phyloP scores from a whole-genome alignment of 225 moss, liverwort and hornwort species.

The Thuidium tamariscinum region DNA sequence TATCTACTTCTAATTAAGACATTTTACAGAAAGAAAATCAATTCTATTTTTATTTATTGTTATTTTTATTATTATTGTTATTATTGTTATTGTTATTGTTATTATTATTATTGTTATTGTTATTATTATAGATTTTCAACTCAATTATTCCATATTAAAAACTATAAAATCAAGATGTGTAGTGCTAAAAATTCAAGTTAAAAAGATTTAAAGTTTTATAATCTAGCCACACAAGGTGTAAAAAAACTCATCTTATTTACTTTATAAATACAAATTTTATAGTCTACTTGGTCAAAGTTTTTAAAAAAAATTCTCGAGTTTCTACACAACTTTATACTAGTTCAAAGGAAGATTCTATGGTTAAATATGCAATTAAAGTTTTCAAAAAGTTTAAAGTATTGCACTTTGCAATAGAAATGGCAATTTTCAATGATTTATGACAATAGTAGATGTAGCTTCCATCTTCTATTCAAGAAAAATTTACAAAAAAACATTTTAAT shows the following conservation, averaged over 20 bases:
- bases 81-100: no score
- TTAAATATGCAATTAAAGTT: not conserved
- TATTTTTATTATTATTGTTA: no score
- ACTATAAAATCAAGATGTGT: not conserved
- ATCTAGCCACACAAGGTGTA: not conserved
- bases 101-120: no score
- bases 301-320: not conserved
- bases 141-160: not conserved
- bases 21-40: not conserved
- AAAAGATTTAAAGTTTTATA: not conserved
- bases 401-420: not conserved
- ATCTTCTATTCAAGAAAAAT: no score
- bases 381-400: not conserved
- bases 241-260: not conserved
- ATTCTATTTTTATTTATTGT: not conserved
- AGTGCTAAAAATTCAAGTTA: not conserved
- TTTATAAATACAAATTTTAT: not conserved
- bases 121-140: not conserved
- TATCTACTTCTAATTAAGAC: not conserved
- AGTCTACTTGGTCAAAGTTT: fast-evolving
- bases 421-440: not conserved
- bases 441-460: no score
- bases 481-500: no score
- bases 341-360: not conserved
- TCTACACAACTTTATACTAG: no score